These are phyloP conservation scores for Neocallimastix lanati DNA, from an alignment of 192 early-diverging fungal species.

Conservation along the genomic window DNA sequence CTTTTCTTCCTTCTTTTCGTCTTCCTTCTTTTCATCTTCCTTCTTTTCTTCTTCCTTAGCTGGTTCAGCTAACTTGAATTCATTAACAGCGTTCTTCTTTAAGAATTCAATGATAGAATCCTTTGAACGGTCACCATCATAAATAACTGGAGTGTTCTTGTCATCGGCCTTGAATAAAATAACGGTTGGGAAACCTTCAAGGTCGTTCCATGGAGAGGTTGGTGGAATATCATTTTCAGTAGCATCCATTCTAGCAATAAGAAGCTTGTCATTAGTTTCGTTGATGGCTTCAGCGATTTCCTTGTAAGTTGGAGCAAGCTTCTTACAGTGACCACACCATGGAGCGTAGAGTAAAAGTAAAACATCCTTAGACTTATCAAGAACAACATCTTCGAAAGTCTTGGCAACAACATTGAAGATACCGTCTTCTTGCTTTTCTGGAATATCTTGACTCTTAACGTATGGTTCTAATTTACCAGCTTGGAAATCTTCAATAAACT, in stretches of 20 bases:
- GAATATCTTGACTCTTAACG: slow-evolving; percentile 3
- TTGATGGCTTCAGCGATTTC: slow-evolving; percentile 46
- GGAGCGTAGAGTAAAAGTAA: slow-evolving; percentile 83
- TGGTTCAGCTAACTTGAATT: slow-evolving; percentile 9
- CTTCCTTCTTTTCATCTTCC: slow-evolving; percentile 9
- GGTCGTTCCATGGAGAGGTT: slow-evolving; percentile 17
- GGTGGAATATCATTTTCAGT: slow-evolving; percentile 83
- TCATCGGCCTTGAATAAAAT: slow-evolving; percentile 69
- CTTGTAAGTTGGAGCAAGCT: slow-evolving; percentile 69
- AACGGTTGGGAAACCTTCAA: slow-evolving; percentile 90
- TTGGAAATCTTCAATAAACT: not conserved
- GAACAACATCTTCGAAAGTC: slow-evolving; percentile 64
- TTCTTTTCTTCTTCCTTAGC: too few species aligned
- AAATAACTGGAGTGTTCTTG: slow-evolving; percentile 57
- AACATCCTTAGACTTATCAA: slow-evolving; percentile 71
- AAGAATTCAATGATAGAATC: slow-evolving; percentile 64
- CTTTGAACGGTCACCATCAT: slow-evolving; percentile 61
- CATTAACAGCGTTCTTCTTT: slow-evolving; percentile 43
- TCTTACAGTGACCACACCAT: too few species aligned
- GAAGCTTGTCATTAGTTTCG: slow-evolving; percentile 25
- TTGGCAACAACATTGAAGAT: slow-evolving; percentile 46
- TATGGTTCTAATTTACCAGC: slow-evolving; percentile 1
- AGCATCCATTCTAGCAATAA: slow-evolving; percentile 89
- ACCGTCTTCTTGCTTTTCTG: not conserved
- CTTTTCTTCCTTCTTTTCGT: too few species aligned